Evolutionary conservation across 2,329 filamentous ascomycete species (phyloP), one percentile per base, ranked within the genome.

Genomic region (Sodiomyces alkalinus): DNA sequence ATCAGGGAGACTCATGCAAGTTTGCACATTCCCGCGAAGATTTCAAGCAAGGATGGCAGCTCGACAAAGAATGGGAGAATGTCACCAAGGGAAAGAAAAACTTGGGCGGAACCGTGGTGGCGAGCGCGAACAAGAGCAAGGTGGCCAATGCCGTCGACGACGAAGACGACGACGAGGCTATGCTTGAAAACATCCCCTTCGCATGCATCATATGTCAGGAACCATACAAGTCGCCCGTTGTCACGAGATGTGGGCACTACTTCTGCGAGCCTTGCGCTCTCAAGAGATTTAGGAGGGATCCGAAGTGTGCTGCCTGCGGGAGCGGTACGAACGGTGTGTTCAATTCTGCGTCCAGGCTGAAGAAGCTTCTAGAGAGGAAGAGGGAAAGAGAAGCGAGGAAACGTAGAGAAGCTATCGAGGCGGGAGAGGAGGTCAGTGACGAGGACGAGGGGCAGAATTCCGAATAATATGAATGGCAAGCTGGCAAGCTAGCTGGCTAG

Each of bases 201-300:
- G 80, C 73, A 2, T 94, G 86, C 51, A 71, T 92, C 38, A 82
- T 93, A 36, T 94, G 86, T 61, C 74, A 76, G 42, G 68, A 73
- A 20, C 53, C 74, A 1, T 94, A 93, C 53, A 78, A 73, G 42
- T 65, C 70, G 32, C 87, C 90, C 0, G 69, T 96, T 9, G 60
- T 87, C 15, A 96, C 90, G 9, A 79, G 83, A 39, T 98, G 90
- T 41, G 80, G 83, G 0, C 90, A 98, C 51, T 96, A 96, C 51
- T 96, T 96, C 47, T 98, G 90, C 48, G 80, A 94, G 51, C 63
- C 68, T 1, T 98, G 90, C 51, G 90, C 90, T 16, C 58, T 96
- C 41, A 74, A 80, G 47, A 60, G 86, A 39, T 96, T 94, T 48
- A 67, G 80, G 37, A 90, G 82, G 47, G 82, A 86, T 42, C 86